phyloP scores from a whole-genome alignment of 495 filamentous ascomycete species.

The Podospora tetraspora region DNA sequence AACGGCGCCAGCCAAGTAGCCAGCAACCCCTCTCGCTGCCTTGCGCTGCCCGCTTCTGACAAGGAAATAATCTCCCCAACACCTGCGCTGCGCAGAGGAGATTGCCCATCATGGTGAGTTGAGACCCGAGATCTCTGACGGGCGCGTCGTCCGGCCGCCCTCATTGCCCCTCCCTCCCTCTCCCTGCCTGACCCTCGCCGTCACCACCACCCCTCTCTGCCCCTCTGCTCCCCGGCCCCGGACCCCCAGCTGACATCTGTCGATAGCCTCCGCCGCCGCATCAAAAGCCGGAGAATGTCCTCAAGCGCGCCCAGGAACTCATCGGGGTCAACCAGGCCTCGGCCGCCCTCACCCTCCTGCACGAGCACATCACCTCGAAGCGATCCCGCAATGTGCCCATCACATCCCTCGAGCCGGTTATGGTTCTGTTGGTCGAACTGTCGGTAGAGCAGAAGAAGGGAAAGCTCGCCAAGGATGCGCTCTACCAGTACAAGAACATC shows the following conservation, averaged over 20 bases:
- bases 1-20: conserved; percentile 30
- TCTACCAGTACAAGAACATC: conserved; percentile 99
- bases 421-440: conserved; percentile 94
- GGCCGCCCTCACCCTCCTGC: conserved; percentile 87
- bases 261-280: conserved; percentile 90
- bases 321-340: conserved; percentile 91
- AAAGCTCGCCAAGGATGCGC: conserved; percentile 94
- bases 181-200: background rate
- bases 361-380: conserved; percentile 99
- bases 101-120: conserved; percentile 41
- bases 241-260: conserved; percentile 13
- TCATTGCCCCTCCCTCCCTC: conserved; percentile 3
- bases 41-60: conserved; percentile 24
- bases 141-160: background rate
- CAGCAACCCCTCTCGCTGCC: conserved; percentile 28
- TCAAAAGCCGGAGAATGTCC: conserved; percentile 97
- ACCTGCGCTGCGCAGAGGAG: conserved; percentile 33
- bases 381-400: conserved; percentile 95
- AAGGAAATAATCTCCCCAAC: conserved; percentile 25
- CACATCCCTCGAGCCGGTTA: conserved; percentile 92
- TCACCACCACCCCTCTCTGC: conserved; percentile 2
- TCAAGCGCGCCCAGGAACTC: conserved; percentile 97
- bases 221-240: background rate
- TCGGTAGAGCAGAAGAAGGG: conserved; percentile 95
- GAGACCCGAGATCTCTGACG: background rate